Conservation (phyloP, 2,329 filamentous ascomycete species). For the Talaromyces sp. region DNA sequence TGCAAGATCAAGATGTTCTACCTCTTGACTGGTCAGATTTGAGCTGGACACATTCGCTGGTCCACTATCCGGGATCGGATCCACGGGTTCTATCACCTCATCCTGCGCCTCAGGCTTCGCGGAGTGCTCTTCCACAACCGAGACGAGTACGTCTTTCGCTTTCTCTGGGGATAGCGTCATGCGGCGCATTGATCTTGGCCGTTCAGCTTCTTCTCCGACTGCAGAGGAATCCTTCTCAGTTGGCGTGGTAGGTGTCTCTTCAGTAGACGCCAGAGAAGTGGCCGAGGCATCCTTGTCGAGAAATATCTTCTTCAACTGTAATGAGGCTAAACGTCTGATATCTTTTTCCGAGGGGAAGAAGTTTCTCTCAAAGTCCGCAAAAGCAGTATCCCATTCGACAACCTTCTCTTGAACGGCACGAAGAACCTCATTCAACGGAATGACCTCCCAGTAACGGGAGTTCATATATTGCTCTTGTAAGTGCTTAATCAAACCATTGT, state of each 20-base stretch:
- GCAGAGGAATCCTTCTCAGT: constrained; percentile 33
- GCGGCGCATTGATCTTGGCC: constrained; percentile 35
- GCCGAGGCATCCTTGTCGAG: constrained; percentile 79
- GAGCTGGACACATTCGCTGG: constrained; percentile 22
- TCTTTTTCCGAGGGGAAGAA: constrained; percentile 95
- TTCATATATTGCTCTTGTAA: constrained; percentile 88
- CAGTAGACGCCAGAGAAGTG: constrained; percentile 67
- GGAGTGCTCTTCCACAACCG: constrained; percentile 63
- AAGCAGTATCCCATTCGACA: constrained; percentile 86
- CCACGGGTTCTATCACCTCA: constrained; percentile 23
- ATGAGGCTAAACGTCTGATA: constrained; percentile 82
- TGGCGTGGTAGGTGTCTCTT: constrained; percentile 56
- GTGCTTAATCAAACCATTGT: constrained; percentile 67
- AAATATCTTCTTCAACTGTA: constrained; percentile 94
- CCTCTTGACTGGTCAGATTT: constrained; percentile 42
- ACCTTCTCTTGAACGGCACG: constrained; percentile 90
- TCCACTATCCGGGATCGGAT: constrained; percentile 19
- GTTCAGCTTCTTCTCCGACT: constrained; percentile 28
- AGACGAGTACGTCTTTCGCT: constrained; percentile 61
- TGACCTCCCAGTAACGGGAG: constrained; percentile 94
- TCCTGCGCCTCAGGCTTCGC: constrained; percentile 33
- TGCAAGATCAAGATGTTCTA: constrained; percentile 61
- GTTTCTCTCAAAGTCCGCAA: constrained; percentile 85
- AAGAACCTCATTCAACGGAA: constrained; percentile 84
- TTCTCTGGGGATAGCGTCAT: constrained; percentile 58